phyloP scores from a whole-genome alignment of 2,329 filamentous ascomycete genomes.

The Diaporthe nobilis region DNA sequence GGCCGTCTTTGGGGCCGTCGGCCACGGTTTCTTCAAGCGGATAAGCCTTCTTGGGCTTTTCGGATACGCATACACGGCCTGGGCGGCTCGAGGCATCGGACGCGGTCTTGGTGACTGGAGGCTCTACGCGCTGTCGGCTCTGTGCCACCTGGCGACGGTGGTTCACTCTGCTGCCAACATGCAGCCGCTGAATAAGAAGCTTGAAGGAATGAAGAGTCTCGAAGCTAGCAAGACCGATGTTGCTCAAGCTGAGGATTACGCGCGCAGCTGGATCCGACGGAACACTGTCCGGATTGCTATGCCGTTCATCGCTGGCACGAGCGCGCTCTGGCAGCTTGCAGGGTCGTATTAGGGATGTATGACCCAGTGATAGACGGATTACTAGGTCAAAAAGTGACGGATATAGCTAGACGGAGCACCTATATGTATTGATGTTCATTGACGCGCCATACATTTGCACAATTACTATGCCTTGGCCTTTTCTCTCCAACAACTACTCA shows the following conservation, averaged over 20 bases:
- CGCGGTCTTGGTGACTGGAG: constrained; percentile 1
- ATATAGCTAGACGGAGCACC: not conserved
- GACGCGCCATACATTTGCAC: not conserved
- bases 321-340: constrained; percentile 19
- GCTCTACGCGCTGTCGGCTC: constrained; percentile 11
- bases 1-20: constrained; percentile 5
- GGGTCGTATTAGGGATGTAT: not conserved
- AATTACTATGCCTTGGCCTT: not conserved
- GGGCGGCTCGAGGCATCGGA: not conserved
- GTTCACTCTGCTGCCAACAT: constrained; percentile 12
- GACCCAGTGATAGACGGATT: not conserved
- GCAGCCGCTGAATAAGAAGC: not conserved
- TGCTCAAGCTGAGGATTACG: not conserved
- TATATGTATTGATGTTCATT: not conserved
- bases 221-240: not conserved
- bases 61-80: not conserved
- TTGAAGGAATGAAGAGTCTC: not conserved
- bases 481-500: not conserved
- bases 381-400: not conserved
- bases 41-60: not conserved
- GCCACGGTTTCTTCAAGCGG: constrained; percentile 8
- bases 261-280: not conserved
- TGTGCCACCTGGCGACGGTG: constrained; percentile 3
- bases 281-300: not conserved
- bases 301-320: constrained; percentile 5